Percentiles rank a stretch among this genome's conserved stretches.
These are phyloP conservation scores for Vitis rotundifolia DNA, from an alignment of 164 flowering plant genomes.

Conservation along the genomic window DNA sequence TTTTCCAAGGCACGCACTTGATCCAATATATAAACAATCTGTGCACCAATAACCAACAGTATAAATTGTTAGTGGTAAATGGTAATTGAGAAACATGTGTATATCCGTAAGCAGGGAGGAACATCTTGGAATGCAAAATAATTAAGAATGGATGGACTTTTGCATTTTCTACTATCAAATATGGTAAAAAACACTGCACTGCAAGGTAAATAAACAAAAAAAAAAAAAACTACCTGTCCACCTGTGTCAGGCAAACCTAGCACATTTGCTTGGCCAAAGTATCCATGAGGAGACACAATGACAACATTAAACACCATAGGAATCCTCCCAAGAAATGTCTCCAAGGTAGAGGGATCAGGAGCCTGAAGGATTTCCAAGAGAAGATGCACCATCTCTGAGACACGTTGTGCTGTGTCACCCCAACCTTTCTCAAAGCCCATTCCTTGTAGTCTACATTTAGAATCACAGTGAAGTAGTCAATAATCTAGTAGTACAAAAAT, in stretches of 20 bases:
- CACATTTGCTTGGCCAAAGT: slow-evolving; percentile 97
- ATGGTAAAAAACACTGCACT: not conserved
- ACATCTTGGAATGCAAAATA: too few relatives aligned
- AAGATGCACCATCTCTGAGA: slow-evolving; percentile 75
- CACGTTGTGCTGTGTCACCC: slow-evolving; percentile 79
- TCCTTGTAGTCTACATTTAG: slow-evolving; percentile 67
- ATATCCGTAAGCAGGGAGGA: too few relatives aligned
- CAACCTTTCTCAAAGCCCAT: slow-evolving; percentile 96
- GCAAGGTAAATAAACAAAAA: not conserved
- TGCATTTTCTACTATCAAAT: not conserved
- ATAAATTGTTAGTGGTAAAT: too few relatives aligned
- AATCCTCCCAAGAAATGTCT: slow-evolving; percentile 82
- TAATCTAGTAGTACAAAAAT: not conserved
- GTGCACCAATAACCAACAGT: slow-evolving; percentile 9
- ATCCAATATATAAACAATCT: slow-evolving; percentile 94
- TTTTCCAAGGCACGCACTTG: slow-evolving; percentile 95
- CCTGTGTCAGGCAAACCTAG: slow-evolving; percentile 98
- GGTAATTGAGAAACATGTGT: too few relatives aligned
- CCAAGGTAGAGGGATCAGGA: slow-evolving; percentile 86
- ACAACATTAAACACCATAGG: slow-evolving; percentile 99
- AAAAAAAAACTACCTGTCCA: slow-evolving; percentile 69
- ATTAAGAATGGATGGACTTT: too few relatives aligned
- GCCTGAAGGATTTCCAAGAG: slow-evolving; percentile 93
- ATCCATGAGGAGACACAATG: slow-evolving; percentile 90
- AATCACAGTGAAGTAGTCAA: not conserved